These are phyloP conservation scores for Juncus inflexus DNA, from an alignment of 176 grass and related monocot species.

Conservation along the genomic window DNA sequence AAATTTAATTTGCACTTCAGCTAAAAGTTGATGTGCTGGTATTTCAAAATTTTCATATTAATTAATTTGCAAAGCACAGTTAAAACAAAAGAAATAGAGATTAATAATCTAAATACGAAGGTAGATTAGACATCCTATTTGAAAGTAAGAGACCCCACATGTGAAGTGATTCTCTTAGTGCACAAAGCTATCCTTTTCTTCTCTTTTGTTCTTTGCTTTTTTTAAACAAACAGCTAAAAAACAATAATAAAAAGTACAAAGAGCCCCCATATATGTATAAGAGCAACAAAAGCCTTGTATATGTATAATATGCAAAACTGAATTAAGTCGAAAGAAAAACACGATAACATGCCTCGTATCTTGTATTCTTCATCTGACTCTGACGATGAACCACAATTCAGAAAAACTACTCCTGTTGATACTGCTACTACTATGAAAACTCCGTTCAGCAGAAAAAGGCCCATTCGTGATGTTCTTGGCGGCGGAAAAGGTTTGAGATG, in stretches of 20 bases:
- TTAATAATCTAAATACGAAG: no score
- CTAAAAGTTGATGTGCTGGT: no score
- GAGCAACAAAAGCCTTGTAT: slow-evolving; percentile 12
- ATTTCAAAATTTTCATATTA: no score
- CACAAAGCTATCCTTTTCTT: slow-evolving; percentile 61
- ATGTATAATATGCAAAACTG: not conserved
- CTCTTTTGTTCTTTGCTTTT: not conserved
- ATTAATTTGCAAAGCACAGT: no score
- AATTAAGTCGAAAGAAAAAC: slow-evolving; percentile 4
- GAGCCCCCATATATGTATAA: not conserved
- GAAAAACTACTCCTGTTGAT: not conserved
- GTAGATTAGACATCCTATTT: no score
- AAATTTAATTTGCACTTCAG: no score
- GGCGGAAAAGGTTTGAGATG: slow-evolving; percentile 40
- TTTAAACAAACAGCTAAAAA: not conserved
- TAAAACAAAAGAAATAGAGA: no score
- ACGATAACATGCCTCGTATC: slow-evolving; percentile 31
- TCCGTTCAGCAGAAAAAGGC: slow-evolving; percentile 18
- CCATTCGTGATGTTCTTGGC: slow-evolving; percentile 45
- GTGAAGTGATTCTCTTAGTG: slow-evolving; percentile 3
- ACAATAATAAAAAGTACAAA: no score
- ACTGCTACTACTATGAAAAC: not conserved
- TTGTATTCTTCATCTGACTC: slow-evolving; percentile 37
- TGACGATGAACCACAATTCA: slow-evolving; percentile 17
- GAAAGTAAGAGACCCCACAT: no score